Evolutionary conservation across 768 basidiomycete species (phyloP).

Genomic region (Tylopilus balloui): DNA sequence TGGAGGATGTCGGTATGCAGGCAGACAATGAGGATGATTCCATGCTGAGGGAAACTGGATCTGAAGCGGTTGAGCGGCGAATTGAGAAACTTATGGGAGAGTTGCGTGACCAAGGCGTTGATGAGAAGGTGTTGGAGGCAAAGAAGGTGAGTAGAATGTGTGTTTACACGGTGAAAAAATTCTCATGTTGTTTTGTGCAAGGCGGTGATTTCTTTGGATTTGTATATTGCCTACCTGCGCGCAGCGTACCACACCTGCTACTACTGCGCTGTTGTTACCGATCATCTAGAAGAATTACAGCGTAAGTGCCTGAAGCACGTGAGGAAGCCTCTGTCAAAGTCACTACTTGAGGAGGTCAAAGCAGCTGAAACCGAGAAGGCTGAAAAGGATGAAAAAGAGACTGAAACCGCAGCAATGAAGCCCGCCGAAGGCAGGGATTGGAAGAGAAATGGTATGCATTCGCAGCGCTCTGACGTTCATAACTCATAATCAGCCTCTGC

Average conservation of each 20-base stretch:
- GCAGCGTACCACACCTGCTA: conserved; percentile 93
- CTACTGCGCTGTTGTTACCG: conserved; percentile 91
- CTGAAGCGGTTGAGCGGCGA: conserved; percentile 75
- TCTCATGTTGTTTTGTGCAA: conserved; percentile 33
- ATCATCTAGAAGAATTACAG: conserved; percentile 93
- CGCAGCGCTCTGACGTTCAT: background rate
- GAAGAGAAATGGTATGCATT: conserved; percentile 61
- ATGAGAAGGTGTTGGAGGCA: conserved; percentile 61
- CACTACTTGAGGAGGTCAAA: conserved; percentile 56
- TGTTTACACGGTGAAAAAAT: conserved; percentile 10
- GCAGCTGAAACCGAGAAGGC: conserved; percentile 45
- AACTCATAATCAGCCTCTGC: conserved; percentile 12
- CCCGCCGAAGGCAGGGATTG: conserved; percentile 47
- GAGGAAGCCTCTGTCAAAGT: conserved; percentile 67
- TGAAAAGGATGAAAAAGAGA: conserved; percentile 44
- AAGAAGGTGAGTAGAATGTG: conserved; percentile 56
- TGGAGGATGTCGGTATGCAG: conserved; percentile 31
- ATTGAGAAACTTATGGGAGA: conserved; percentile 74
- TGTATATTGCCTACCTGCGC: conserved; percentile 91
- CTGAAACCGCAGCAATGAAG: conserved; percentile 23
- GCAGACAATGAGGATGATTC: conserved; percentile 40
- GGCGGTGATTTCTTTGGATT: conserved; percentile 81
- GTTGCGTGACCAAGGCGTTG: conserved; percentile 61
- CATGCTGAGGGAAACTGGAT: conserved; percentile 62
- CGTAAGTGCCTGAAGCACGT: conserved; percentile 92